Conservation (phyloP, 805 yeast genomes). For the Torulaspora maleeae region DNA sequence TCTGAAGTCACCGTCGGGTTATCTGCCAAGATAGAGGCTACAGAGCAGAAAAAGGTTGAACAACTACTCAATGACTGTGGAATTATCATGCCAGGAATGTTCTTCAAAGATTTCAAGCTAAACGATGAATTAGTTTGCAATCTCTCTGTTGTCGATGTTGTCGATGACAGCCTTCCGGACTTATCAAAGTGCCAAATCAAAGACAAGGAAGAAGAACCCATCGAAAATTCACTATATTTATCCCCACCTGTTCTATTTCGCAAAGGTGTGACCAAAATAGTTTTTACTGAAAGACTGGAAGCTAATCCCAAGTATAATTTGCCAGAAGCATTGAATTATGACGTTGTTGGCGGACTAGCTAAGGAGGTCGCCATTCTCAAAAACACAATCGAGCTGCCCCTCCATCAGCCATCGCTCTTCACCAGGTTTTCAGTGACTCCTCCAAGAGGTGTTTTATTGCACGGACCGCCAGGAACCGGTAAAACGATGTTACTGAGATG, state of each 20-base stretch:
- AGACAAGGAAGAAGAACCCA: slow-evolving; percentile 16
- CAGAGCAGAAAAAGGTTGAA: slow-evolving; percentile 35
- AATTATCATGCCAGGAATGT: slow-evolving; percentile 54
- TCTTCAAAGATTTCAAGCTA: slow-evolving; percentile 27
- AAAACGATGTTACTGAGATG: slow-evolving; percentile 84
- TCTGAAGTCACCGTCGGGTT: slow-evolving; percentile 36
- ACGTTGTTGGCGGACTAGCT: slow-evolving; percentile 71
- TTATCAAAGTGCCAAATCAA: slow-evolving; percentile 37
- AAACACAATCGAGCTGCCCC: slow-evolving; percentile 72
- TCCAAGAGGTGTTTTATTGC: slow-evolving; percentile 86
- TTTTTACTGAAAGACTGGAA: slow-evolving; percentile 22
- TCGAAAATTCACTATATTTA: slow-evolving; percentile 26
- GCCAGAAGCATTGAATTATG: slow-evolving; percentile 45
- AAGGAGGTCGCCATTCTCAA: slow-evolving; percentile 57
- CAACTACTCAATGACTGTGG: slow-evolving; percentile 52
- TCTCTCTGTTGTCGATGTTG: slow-evolving; percentile 25
- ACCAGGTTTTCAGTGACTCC: slow-evolving; percentile 84
- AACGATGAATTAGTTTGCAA: slow-evolving; percentile 15
- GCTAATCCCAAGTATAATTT: slow-evolving; percentile 40
- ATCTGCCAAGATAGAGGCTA: slow-evolving; percentile 21
- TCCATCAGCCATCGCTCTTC: slow-evolving; percentile 71
- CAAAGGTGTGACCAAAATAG: slow-evolving; percentile 33
- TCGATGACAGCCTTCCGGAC: slow-evolving; percentile 38
- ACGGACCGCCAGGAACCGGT: slow-evolving; percentile 98
- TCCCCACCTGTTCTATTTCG: slow-evolving; percentile 49